A percentile compares a stretch with the other conserved stretches of the same genome.
Evolutionary conservation across 768 basidiomycete species (phyloP).

Genomic region (Kondoa subrosea): DNA sequence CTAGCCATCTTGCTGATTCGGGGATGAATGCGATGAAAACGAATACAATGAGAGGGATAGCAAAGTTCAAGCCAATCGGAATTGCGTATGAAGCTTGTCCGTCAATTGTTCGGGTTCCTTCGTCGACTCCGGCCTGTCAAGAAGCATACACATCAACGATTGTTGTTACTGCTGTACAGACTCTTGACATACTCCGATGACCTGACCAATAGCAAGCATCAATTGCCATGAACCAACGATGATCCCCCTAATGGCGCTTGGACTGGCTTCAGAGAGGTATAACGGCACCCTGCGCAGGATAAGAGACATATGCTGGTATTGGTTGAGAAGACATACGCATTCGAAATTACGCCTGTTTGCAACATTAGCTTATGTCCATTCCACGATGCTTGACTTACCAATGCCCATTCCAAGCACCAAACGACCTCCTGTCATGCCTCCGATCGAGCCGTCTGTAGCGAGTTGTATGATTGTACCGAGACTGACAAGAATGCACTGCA

Average conservation of each 20-base stretch:
- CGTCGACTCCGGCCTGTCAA: conserved; percentile 31
- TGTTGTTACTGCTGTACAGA: too few relatives aligned
- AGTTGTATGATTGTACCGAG: conserved; percentile 28
- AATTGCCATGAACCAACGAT: conserved; percentile 32
- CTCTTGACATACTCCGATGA: conserved; percentile 4
- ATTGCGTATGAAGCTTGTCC: conserved; percentile 22
- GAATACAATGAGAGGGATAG: conserved; percentile 28
- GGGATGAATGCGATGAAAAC: conserved; percentile 28
- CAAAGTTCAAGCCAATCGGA: conserved; percentile 29
- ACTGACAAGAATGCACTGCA: conserved; percentile 22
- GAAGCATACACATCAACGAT: too few relatives aligned
- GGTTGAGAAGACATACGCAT: too few relatives aligned
- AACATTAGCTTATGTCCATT: too few relatives aligned
- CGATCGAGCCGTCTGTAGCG: conserved; percentile 20
- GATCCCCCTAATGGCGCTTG: conserved; percentile 29
- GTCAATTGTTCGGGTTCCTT: conserved; percentile 27
- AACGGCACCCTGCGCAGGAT: conserved; percentile 28
- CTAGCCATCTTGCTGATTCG: conserved; percentile 28
- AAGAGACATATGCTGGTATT: conserved; percentile 30
- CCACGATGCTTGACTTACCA: conserved; percentile 28
- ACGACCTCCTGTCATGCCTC: conserved; percentile 30
- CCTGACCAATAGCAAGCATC: conserved; percentile 32
- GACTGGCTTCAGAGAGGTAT: conserved; percentile 32
- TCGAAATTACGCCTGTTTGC: too few relatives aligned
- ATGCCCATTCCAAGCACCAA: conserved; percentile 31